These are phyloP conservation scores for Hyphodiscus hymeniophilus DNA, from an alignment of 495 filamentous ascomycete genomes.

Conservation along the genomic window DNA sequence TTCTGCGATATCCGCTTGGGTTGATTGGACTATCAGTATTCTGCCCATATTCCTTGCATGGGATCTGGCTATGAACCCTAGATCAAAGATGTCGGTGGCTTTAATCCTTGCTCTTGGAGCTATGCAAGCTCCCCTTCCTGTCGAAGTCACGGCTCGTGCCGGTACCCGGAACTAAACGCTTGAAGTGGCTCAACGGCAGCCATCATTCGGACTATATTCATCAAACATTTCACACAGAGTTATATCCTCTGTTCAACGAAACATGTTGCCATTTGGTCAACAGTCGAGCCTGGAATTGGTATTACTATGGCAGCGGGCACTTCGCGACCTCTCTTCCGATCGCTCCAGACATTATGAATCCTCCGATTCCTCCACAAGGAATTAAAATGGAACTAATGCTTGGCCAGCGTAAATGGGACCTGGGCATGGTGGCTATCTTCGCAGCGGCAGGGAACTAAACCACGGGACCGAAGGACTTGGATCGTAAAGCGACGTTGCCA, in stretches of 20 bases:
- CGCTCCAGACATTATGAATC: constrained; percentile 4
- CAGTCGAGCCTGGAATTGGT: constrained; percentile 26
- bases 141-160: too few relatives aligned
- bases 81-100: constrained; percentile 27
- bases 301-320: constrained; percentile 24
- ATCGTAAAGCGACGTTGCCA: not conserved
- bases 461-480: not conserved
- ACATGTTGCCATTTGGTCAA: constrained; percentile 27
- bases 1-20: constrained; percentile 20
- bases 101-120: constrained; percentile 27
- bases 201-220: too few relatives aligned
- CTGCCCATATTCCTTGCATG: constrained; percentile 27
- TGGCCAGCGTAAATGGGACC: too few relatives aligned
- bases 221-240: too few relatives aligned
- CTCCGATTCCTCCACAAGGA: too few relatives aligned
- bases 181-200: too few relatives aligned
- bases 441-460: not conserved
- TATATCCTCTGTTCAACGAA: too few relatives aligned
- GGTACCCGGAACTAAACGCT: too few relatives aligned
- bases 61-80: constrained; percentile 24
- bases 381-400: too few relatives aligned
- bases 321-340: constrained; percentile 23
- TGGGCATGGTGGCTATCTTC: not conserved
- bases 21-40: constrained; percentile 28
- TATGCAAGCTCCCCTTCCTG: constrained; percentile 24